Evolutionary conservation across 2,329 filamentous ascomycete species (phyloP), one percentile per base, ranked within the genome.

Genomic region (Nemania sp.): DNA sequence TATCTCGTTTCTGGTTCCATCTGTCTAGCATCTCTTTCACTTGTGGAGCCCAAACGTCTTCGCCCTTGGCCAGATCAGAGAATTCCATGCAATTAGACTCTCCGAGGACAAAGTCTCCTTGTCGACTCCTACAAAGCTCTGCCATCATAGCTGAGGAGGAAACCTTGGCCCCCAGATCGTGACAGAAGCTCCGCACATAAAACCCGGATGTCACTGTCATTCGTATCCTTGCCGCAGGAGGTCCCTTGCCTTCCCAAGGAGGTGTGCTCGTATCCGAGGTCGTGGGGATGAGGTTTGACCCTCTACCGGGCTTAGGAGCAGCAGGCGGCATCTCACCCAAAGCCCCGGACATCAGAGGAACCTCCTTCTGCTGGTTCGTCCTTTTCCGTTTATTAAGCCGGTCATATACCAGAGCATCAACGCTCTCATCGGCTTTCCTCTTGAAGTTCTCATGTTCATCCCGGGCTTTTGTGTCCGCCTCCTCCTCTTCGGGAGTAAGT

Each of bases 121-220:
- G 95, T 54, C 90, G 86, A 3, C 87, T 90, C 56, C 95, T 88
- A 58, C 90, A 84, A 18, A 99, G 84, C 68, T 90, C 87, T 20
- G 90, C 87, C 94, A 99, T 98, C 66, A 95, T 82, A 35, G 85
- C 95, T 21, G 91, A 87, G 12, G 92, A 96, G 54, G 85, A 87
- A 13, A 97, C 82, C 67, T 91, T 92, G 66, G 87, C 81, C 20
- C 94, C 95, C 3, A 99, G 83, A 71, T 99, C 95, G 73, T 98
- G 92, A 69, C 92, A 93, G 68, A 99, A 87, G 59, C 90, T 96
- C 64, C 95, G 90, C 13, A 99, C 93, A 75, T 99, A 99, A 81
- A 97, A 99, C 40, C 95, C 95, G 0, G 92, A 96, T 1, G 92
- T 92, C 53, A 97, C 94, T 0, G 91, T 96, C 86, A 99, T 92